Percentiles rank a stretch among this genome's conserved stretches.
These are phyloP conservation scores for Eucommia ulmoides DNA, from an alignment of 257 asterid genomes.

Conservation along the genomic window DNA sequence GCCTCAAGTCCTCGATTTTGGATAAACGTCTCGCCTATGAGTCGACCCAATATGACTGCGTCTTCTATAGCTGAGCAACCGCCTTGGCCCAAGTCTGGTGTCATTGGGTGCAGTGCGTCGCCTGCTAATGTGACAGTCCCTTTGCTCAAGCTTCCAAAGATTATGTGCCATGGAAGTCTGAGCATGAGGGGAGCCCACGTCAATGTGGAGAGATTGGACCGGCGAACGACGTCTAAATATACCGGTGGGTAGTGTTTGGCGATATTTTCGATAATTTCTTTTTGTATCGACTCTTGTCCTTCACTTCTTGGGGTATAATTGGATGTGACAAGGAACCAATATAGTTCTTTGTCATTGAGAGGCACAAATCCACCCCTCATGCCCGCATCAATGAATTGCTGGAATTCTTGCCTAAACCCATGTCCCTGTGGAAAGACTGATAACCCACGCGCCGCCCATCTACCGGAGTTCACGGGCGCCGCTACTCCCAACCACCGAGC, in stretches of 20 bases:
- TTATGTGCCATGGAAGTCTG: slow-evolving; percentile 27
- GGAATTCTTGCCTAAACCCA: neutral
- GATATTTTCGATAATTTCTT: too few relatives aligned
- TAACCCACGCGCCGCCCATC: neutral
- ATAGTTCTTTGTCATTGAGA: neutral
- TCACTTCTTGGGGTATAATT: too few relatives aligned
- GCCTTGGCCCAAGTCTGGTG: slow-evolving; percentile 41
- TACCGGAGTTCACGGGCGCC: neutral
- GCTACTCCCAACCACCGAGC: neutral
- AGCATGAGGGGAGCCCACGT: slow-evolving; percentile 13
- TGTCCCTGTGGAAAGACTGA: neutral
- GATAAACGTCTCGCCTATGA: slow-evolving; percentile 19
- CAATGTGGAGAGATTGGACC: too few relatives aligned
- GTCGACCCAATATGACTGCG: slow-evolving; percentile 13
- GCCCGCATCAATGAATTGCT: neutral
- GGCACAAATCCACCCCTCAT: neutral
- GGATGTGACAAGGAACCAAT: neutral
- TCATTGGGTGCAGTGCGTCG: slow-evolving; percentile 32
- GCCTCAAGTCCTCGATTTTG: slow-evolving; percentile 8
- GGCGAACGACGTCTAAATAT: too few relatives aligned
- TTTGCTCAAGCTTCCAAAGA: slow-evolving; percentile 21
- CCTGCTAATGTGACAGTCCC: slow-evolving; percentile 23
- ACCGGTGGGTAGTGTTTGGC: too few relatives aligned
- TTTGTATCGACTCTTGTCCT: too few relatives aligned
- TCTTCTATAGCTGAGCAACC: slow-evolving; percentile 33